Base-by-base conservation (phyloP, 768 basidiomycete genomes). In the Mycena chlorophos region DNA sequence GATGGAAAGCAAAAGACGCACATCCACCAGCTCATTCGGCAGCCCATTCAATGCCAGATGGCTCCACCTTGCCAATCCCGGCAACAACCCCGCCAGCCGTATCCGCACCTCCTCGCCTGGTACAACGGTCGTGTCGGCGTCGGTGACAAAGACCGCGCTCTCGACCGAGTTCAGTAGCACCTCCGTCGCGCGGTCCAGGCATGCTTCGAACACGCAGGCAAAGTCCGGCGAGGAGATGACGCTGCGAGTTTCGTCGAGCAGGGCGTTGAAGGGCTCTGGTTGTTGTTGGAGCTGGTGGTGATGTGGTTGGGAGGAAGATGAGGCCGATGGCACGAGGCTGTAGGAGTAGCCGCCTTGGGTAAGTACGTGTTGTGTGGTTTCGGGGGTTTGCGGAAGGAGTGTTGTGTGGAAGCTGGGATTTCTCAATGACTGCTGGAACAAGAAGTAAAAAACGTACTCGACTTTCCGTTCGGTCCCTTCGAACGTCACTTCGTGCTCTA, bases 11-110 rank as follows among this genome's bases (percentile, higher is more conserved):
- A 26, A 28, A 6, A 26, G 3, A 80, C 89, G 70, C 66, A 92
- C 93, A 73, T 94, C 91, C 25, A 92, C 81, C 60, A 93, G 73
- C 67, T 89, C 90, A 67, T 91, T 92, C 30, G 89, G 91, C 52
- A 87, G 67, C 17, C 81, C 81, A 58, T 83, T 79, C 62, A 93
- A 67, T 34, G 86, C 85, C 55, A 84, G 55, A 59, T 82, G 82
- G 63, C 86, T 87, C 91, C 93, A 94, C 54, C 84, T 75, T 52
- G 88, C 85, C 38, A 97, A 72, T 1, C 83, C 88, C 3, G 94
- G 94, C 26, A 98, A 71, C 62, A 96, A 71, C 4, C 86, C 85
- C 14, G 92, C 95, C 14, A 97, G 69, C 43, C 89, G 75, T 48
- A 91, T 81, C 61, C 80, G 78, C 47, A 77, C 67, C 26, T 79